Conservation (phyloP, 1,284 basidiomycete species). For the Coniferiporia weirii region DNA sequence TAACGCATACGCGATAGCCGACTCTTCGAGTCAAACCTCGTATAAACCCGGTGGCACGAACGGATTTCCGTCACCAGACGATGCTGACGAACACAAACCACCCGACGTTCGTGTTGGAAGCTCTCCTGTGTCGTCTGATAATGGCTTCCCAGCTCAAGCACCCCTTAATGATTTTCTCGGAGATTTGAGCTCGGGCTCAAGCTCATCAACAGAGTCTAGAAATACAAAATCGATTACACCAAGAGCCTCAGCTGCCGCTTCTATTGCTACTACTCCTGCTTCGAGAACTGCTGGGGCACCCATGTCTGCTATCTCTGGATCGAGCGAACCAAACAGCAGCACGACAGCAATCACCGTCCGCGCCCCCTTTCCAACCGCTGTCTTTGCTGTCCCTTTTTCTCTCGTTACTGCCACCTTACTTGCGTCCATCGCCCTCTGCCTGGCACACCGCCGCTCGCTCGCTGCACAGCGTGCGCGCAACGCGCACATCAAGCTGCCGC, state of each 20-base stretch:
- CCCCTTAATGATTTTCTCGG: neutral
- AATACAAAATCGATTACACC: neutral
- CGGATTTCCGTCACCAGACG: too few relatives aligned
- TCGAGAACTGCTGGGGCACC: neutral
- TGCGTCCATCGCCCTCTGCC: conserved; percentile 18
- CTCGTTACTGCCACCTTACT: conserved; percentile 37
- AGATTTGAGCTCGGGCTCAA: neutral
- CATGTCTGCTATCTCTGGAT: neutral
- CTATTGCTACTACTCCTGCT: neutral
- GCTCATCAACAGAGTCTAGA: neutral
- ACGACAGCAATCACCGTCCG: conserved; percentile 12
- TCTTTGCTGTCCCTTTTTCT: conserved; percentile 42
- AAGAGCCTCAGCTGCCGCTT: neutral
- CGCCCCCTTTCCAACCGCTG: conserved; percentile 33
- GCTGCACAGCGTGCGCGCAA: conserved; percentile 11
- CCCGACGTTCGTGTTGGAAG: neutral
- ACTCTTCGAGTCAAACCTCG: neutral
- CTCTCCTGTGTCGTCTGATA: neutral
- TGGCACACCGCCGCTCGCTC: conserved; percentile 16
- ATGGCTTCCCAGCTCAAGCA: conserved; percentile 1
- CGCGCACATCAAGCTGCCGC: conserved; percentile 5
- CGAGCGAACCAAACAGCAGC: neutral
- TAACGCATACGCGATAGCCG: neutral
- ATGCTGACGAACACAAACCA: neutral
- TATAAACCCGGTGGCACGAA: neutral